phyloP scores from a whole-genome alignment of 768 basidiomycete species.

The Trametes cingulata region DNA sequence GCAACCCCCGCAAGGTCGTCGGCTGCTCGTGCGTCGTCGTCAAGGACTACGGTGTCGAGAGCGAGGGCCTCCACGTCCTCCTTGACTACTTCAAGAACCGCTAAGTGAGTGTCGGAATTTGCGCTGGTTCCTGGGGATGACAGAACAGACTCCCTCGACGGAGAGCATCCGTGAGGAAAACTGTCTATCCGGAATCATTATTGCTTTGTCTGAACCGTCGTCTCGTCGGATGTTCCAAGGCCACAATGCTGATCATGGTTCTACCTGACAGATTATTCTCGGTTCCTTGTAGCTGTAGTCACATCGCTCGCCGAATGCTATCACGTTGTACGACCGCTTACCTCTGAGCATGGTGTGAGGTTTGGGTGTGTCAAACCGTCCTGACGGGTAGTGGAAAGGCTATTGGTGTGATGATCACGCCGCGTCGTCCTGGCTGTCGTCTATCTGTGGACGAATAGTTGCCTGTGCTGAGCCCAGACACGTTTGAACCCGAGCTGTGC shows the following conservation, averaged over 20 bases:
- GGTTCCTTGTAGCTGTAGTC: slow-evolving; percentile 25
- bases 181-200: slow-evolving; percentile 90
- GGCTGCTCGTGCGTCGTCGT: slow-evolving; percentile 95
- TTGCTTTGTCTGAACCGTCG: slow-evolving; percentile 59
- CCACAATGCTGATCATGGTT: not conserved
- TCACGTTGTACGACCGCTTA: slow-evolving; percentile 13
- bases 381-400: no score
- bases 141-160: slow-evolving; percentile 92
- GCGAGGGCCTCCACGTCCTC: slow-evolving; percentile 91
- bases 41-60: slow-evolving; percentile 95
- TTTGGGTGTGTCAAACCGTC: no score
- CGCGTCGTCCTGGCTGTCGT: no score
- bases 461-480: no score
- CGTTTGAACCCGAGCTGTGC: not conserved
- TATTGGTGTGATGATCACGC: no score
- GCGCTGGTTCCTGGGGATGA: slow-evolving; percentile 53
- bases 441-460: no score
- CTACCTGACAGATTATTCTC: slow-evolving; percentile 17
- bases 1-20: slow-evolving; percentile 95
- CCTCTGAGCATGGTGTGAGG: not conserved
- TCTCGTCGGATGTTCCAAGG: not conserved
- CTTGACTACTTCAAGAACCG: slow-evolving; percentile 97
- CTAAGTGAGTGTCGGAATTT: slow-evolving; percentile 38
- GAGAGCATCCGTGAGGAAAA: slow-evolving; percentile 68
- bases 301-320: slow-evolving; percentile 12